Percentiles rank a stretch among this genome's conserved stretches.
These are phyloP conservation scores for Penicilliopsis zonata DNA, from an alignment of 495 filamentous ascomycete species.

Conservation along the genomic window DNA sequence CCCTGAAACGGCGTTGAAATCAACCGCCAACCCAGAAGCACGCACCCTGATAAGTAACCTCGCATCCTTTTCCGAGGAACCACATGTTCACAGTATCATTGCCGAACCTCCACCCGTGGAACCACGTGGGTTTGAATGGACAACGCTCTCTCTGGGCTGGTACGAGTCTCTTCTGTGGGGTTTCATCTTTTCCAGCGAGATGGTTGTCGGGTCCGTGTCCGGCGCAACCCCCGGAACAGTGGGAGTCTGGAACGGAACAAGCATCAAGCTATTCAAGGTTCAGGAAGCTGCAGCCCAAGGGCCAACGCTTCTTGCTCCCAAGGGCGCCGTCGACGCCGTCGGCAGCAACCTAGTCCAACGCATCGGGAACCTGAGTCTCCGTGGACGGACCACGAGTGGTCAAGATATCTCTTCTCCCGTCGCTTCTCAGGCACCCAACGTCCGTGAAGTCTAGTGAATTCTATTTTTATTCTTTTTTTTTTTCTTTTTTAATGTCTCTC, in stretches of 20 bases:
- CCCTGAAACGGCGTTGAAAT: slow-evolving; percentile 25
- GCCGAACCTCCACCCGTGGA: slow-evolving; percentile 59
- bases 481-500: background rate
- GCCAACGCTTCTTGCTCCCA: slow-evolving; percentile 68
- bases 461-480: slow-evolving; percentile 1
- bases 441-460: slow-evolving; percentile 25
- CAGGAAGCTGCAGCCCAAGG: slow-evolving; percentile 72
- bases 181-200: slow-evolving; percentile 86
- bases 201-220: slow-evolving; percentile 57
- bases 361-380: slow-evolving; percentile 64
- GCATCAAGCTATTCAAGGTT: slow-evolving; percentile 78
- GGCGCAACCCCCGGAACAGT: slow-evolving; percentile 54
- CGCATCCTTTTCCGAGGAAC: slow-evolving; percentile 52
- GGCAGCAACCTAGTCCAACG: slow-evolving; percentile 83
- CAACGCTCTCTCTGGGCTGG: slow-evolving; percentile 83
- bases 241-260: slow-evolving; percentile 92
- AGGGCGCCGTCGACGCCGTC: slow-evolving; percentile 91
- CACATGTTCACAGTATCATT: slow-evolving; percentile 46
- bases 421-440: slow-evolving; percentile 17
- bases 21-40: slow-evolving; percentile 21
- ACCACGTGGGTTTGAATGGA: slow-evolving; percentile 93
- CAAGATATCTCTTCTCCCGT: slow-evolving; percentile 21
- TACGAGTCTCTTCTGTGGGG: slow-evolving; percentile 92
- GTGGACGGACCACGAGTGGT: slow-evolving; percentile 23
- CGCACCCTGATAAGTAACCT: slow-evolving; percentile 34